Evolutionary conservation across 2,329 filamentous ascomycete genomes (phyloP).

Genomic region (Boeremia lycopersici): DNA sequence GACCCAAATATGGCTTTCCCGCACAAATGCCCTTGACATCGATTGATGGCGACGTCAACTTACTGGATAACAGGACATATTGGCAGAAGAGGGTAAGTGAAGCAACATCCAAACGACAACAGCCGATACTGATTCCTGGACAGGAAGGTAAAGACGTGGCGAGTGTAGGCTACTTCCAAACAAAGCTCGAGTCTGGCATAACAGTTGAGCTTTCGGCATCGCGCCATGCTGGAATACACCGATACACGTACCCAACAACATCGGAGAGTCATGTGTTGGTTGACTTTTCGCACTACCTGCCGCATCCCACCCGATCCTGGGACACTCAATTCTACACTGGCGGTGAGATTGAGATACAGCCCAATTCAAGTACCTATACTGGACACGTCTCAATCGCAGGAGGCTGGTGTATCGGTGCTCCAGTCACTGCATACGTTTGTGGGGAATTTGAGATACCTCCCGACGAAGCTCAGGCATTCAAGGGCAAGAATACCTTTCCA

Average conservation of each 20-base stretch:
- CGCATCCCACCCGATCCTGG: slow-evolving; percentile 41
- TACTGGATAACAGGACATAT: slow-evolving; percentile 51
- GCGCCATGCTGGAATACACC: slow-evolving; percentile 46
- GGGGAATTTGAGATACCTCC: slow-evolving; percentile 42
- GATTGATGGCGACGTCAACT: slow-evolving; percentile 49
- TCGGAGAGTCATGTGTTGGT: slow-evolving; percentile 52
- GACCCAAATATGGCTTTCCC: slow-evolving; percentile 49
- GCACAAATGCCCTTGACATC: slow-evolving; percentile 51
- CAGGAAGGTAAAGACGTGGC: slow-evolving; percentile 41
- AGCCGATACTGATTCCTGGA: background rate
- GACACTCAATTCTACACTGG: slow-evolving; percentile 47
- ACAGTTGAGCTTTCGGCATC: slow-evolving; percentile 45
- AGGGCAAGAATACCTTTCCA: slow-evolving; percentile 47
- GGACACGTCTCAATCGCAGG: slow-evolving; percentile 43
- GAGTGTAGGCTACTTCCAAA: slow-evolving; percentile 46
- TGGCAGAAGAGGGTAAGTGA: slow-evolving; percentile 43
- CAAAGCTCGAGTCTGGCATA: slow-evolving; percentile 43
- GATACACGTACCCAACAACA: slow-evolving; percentile 46
- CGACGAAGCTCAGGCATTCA: slow-evolving; percentile 34
- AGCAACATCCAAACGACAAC: no score
- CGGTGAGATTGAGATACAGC: slow-evolving; percentile 43
- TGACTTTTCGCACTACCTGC: slow-evolving; percentile 55
- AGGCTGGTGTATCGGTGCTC: slow-evolving; percentile 47
- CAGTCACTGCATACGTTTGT: slow-evolving; percentile 45
- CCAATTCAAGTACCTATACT: slow-evolving; percentile 37